Conservation (phyloP, 139 green algal species). For the Gonium pectorale region DNA sequence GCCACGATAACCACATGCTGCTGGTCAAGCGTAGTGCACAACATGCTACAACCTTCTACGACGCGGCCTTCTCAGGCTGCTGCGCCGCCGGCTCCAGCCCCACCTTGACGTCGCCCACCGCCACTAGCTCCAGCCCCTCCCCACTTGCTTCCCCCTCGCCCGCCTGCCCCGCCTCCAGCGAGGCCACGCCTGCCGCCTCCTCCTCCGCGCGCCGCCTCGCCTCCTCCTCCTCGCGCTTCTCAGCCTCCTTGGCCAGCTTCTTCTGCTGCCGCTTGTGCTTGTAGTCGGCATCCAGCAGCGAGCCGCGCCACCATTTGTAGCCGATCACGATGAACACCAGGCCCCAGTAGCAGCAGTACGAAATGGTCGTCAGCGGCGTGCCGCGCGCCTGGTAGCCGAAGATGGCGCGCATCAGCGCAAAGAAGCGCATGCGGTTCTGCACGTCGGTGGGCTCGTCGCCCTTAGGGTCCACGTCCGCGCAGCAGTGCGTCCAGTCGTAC, state of each 20-base stretch:
- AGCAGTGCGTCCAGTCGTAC: slow-evolving; percentile 56
- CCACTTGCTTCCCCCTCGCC: neutral
- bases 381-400: slow-evolving; percentile 54
- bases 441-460: slow-evolving; percentile 20
- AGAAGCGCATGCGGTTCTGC: slow-evolving; percentile 54
- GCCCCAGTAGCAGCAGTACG: slow-evolving; percentile 65
- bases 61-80: no score
- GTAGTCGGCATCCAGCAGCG: slow-evolving; percentile 64
- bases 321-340: slow-evolving; percentile 36
- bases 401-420: slow-evolving; percentile 51
- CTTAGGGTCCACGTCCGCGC: slow-evolving; percentile 42
- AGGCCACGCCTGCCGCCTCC: neutral
- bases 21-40: no score
- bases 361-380: slow-evolving; percentile 51
- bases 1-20: no score
- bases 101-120: neutral
- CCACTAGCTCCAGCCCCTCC: neutral
- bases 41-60: no score
- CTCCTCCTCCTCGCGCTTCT: neutral
- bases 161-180: slow-evolving; percentile 4
- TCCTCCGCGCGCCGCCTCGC: neutral
- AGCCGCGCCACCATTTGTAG: slow-evolving; percentile 50
- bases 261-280: slow-evolving; percentile 52
- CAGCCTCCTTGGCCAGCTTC: slow-evolving; percentile 20
- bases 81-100: neutral